Base-by-base conservation (phyloP, 75 land plant species). In the Cupressus sempervirens region DNA sequence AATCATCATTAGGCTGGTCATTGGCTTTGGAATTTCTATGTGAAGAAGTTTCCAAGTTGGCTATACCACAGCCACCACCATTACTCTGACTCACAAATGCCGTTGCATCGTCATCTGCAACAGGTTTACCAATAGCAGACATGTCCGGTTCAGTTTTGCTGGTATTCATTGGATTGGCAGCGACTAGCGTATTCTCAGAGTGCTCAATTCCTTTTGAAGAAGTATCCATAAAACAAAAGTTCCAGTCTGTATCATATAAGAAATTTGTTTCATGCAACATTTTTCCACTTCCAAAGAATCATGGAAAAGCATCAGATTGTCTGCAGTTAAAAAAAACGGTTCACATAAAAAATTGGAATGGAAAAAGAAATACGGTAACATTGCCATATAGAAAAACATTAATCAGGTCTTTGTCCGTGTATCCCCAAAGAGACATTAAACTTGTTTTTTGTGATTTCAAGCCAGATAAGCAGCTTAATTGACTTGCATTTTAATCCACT, bases 221-320 rank as follows among this genome's bases (percentile, higher is more conserved):
- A 41, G 29, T 77, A 23, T 43, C 43, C n/a, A 43, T 41, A 38
- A 77, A 43, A 77, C 43, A 77, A 41, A 7, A 77, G 10, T 79
- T 43, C 46, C 29, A 23, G n/a, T 79, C 26, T 43, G 81, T 41
- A 43, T 79, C 50, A 79, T 9, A 50, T 79, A 26, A 43, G 30
- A 79, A 79, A 79, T 41, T 23, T 43, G 50, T 10, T 79, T 79
- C 29, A 79, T 79, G 81, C 81, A 79, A 79, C 50, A 79, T 43
- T 79, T 9, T 79, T 79, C 81, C 81, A 79, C 50, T 79, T 79
- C 29, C 81, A 23, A 79, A 26, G 46, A 32, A 26, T 79, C 1
- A 45, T 79, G 3, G 46, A 38, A 79, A 3, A 41, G 15, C 50
- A 79, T 1, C n/a, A 20, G 81, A 23, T n/a, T 41, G 29, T 43